Evolutionary conservation across 2,329 filamentous ascomycete genomes (phyloP).

Genomic region (Simplicillium sp.): DNA sequence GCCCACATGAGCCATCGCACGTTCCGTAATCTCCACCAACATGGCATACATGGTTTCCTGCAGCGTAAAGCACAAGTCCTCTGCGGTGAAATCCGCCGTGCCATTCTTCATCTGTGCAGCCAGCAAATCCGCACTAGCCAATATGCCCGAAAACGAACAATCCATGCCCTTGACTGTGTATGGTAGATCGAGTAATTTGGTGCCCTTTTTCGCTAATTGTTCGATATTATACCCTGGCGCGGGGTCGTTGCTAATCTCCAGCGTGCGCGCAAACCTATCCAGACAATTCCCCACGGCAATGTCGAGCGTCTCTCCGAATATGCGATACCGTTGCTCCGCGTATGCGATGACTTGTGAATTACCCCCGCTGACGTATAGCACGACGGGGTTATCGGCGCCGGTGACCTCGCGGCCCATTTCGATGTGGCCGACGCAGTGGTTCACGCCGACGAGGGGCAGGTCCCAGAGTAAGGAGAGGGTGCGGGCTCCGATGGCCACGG

Average conservation of each 20-base stretch:
- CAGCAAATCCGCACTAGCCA: slow-evolving; percentile 72
- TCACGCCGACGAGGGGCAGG: slow-evolving; percentile 85
- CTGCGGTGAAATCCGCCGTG: slow-evolving; percentile 58
- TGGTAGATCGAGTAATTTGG: slow-evolving; percentile 72
- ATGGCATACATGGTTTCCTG: slow-evolving; percentile 96
- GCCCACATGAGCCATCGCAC: slow-evolving; percentile 96
- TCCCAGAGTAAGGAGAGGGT: slow-evolving; percentile 76
- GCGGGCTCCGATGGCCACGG: slow-evolving; percentile 76
- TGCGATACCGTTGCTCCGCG: slow-evolving; percentile 86
- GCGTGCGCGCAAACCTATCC: slow-evolving; percentile 85
- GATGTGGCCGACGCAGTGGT: slow-evolving; percentile 97
- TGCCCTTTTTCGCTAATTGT: slow-evolving; percentile 71
- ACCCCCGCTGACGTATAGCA: slow-evolving; percentile 89
- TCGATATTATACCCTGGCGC: slow-evolving; percentile 98
- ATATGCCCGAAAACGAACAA: slow-evolving; percentile 87
- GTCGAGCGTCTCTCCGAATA: slow-evolving; percentile 95
- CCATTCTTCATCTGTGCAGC: slow-evolving; percentile 53
- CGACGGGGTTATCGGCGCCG: slow-evolving; percentile 81
- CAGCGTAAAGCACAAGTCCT: slow-evolving; percentile 84
- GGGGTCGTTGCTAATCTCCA: slow-evolving; percentile 89
- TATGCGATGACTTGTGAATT: slow-evolving; percentile 99
- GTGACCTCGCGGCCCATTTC: slow-evolving; percentile 97
- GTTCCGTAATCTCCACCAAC: slow-evolving; percentile 96
- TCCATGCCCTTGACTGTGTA: slow-evolving; percentile 99
- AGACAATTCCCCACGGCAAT: slow-evolving; percentile 97